A percentile compares a stretch with the other conserved stretches of the same genome.
These are phyloP conservation scores for Ephemerocybe angulata DNA, from an alignment of 768 basidiomycete genomes.

Conservation along the genomic window DNA sequence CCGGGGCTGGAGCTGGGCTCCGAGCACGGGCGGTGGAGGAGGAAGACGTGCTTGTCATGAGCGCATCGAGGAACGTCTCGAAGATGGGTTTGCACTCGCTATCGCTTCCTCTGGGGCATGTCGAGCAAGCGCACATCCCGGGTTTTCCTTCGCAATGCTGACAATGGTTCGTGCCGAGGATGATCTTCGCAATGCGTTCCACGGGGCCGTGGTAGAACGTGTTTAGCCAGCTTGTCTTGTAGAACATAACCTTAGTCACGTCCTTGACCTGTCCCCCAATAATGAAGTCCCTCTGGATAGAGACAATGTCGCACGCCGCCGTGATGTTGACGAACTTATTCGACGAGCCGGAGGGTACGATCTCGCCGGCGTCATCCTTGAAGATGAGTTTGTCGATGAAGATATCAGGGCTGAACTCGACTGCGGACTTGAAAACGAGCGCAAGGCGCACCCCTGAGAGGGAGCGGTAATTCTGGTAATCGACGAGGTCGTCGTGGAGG, in stretches of 20 bases:
- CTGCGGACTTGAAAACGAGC: conserved; percentile 14
- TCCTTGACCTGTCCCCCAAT: conserved; percentile 18
- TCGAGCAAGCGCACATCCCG: conserved; percentile 12
- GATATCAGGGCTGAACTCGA: conserved; percentile 16
- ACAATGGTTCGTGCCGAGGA: conserved; percentile 15
- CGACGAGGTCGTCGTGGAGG: conserved; percentile 17
- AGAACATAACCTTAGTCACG: conserved; percentile 19
- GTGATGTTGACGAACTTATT: conserved; percentile 17
- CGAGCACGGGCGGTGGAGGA: too few relatives aligned
- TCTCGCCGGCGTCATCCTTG: conserved; percentile 14
- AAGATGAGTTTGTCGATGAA: conserved; percentile 17
- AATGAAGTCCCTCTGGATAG: conserved; percentile 14
- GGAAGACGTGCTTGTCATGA: conserved; percentile 5
- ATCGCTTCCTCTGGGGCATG: conserved; percentile 7
- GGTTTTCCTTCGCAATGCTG: conserved; percentile 15
- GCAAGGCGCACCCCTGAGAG: conserved; percentile 13
- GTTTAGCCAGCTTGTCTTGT: conserved; percentile 15
- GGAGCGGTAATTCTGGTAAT: conserved; percentile 11
- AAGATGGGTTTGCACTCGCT: conserved; percentile 16
- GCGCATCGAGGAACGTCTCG: conserved; percentile 10
- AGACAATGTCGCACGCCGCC: conserved; percentile 14
- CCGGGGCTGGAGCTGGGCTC: conserved; percentile 1
- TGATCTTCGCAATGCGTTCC: conserved; percentile 11
- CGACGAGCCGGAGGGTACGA: background rate
- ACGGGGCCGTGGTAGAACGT: conserved; percentile 13